Evolutionary conservation across 768 basidiomycete species (phyloP), one percentile per base, ranked within the genome.

Genomic region (Tulasnella sp.): DNA sequence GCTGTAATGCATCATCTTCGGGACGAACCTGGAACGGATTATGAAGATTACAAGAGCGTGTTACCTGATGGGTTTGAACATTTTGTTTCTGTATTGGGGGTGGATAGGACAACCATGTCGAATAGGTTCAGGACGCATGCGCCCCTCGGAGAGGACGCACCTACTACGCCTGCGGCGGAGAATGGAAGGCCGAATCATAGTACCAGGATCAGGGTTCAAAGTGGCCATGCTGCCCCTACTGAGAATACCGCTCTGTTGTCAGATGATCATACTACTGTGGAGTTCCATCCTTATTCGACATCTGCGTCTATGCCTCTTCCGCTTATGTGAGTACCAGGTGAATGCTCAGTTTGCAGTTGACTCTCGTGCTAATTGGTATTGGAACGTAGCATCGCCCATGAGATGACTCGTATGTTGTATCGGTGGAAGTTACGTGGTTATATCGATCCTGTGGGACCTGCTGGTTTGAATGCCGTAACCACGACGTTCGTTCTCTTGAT

Each of bases 381-480:
- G 39, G n/a, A n/a, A n/a, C n/a, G 20, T 59, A 86, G 85, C 24
- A 81, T 93, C 56, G 82, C 83, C 2, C 84, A 90, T 64, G 87
- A 92, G 62, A 70, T 95, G 31, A 72, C 75, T 16, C 68, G 77
- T 39, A 64, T 71, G 25, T 63, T 92, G 37, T 90, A 86, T 64
- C 66, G 66, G 46, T 91, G 85, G 65, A 78, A 80, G 61, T 71
- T 81, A 32, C 80, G 85, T 58, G 89, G 88, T 1, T 80, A 80
- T 51, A 65, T 96, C 45, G 92, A 95, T 64, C 81, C 81, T 15
- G 80, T 92, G 54, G 92, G 92, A 29, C 89, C 89, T 10, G 89
- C 91, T 25, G 81, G 87, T 77, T 69, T 77, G 39, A 92, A 91
- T 65, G 75, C 83, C 0, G 74, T 92, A 74, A 80, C 73, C 55